Conservation (phyloP, 176 grass and related monocot species). For the Ananas comosus region DNA sequence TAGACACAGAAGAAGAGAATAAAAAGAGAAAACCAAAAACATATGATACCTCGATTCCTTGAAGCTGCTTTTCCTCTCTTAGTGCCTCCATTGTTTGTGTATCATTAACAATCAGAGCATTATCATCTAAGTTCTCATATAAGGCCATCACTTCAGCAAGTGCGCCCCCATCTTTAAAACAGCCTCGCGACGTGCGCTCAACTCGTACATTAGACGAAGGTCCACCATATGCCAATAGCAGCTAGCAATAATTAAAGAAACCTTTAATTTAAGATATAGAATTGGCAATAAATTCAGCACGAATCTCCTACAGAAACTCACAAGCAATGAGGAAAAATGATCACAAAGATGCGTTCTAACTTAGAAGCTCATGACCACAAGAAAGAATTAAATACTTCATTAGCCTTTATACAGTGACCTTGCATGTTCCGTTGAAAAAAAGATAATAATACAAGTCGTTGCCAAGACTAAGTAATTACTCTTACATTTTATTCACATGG, state of each 20-base stretch:
- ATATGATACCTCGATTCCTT: conserved; percentile 57
- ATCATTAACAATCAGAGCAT: conserved; percentile 19
- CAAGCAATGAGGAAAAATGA: not conserved
- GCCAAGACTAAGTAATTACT: no score
- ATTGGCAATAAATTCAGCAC: not conserved
- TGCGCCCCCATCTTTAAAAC: conserved; percentile 54
- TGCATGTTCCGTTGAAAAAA: no score
- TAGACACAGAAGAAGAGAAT: not conserved
- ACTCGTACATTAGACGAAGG: conserved; percentile 58
- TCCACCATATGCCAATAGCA: conserved; percentile 65
- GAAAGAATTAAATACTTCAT: no score
- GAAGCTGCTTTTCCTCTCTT: conserved; percentile 32
- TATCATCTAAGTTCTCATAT: conserved; percentile 48
- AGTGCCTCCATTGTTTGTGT: conserved; percentile 21
- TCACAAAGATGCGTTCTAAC: not conserved
- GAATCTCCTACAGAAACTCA: not conserved
- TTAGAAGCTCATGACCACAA: not conserved
- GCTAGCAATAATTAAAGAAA: conserved; percentile 23
- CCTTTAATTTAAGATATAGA: not conserved
- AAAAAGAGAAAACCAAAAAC: conserved; percentile 9
- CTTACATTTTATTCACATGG: not conserved
- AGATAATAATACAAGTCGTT: no score
- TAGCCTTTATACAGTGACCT: no score
- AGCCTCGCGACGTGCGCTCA: conserved; percentile 38
- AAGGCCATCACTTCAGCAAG: conserved; percentile 66